Percentiles rank a stretch among this genome's conserved stretches.
phyloP scores from a whole-genome alignment of 805 yeast genomes.

The Millerozyma acaciae region DNA sequence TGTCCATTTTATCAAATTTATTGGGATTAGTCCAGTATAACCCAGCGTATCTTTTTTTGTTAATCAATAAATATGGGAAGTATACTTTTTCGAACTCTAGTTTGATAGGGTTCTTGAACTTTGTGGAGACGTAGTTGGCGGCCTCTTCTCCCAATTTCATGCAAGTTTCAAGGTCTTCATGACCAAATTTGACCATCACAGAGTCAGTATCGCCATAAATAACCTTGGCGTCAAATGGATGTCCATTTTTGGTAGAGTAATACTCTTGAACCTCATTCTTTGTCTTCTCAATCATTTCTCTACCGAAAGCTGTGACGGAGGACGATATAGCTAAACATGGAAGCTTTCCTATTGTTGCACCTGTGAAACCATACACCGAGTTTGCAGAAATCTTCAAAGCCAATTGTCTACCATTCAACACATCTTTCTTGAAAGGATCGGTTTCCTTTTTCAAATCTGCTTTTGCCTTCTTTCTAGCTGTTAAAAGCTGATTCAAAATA shows the following conservation, averaged over 20 bases:
- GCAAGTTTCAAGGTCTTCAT: constrained; percentile 69
- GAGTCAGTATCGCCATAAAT: constrained; percentile 99
- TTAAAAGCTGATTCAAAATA: constrained; percentile 79
- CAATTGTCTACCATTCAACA: constrained; percentile 93
- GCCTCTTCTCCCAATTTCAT: constrained; percentile 95
- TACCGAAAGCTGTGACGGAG: constrained; percentile 91
- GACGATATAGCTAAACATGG: constrained; percentile 97
- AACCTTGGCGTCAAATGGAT: constrained; percentile 79
- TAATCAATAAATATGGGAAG: constrained; percentile 88
- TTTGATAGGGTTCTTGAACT: constrained; percentile 82
- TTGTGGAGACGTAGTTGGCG: constrained; percentile 77
- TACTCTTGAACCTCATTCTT: constrained; percentile 78
- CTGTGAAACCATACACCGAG: constrained; percentile 98
- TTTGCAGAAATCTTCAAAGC: constrained; percentile 96
- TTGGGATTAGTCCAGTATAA: constrained; percentile 90
- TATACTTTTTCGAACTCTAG: constrained; percentile 96
- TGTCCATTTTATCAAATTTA: constrained; percentile 95
- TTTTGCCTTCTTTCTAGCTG: constrained; percentile 92
- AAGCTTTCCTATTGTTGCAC: constrained; percentile 95
- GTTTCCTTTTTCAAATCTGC: constrained; percentile 85
- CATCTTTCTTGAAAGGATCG: constrained; percentile 91
- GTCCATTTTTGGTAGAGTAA: constrained; percentile 80
- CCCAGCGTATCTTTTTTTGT: constrained; percentile 97
- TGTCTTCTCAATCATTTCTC: constrained; percentile 93
- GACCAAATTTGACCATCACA: constrained; percentile 97